A percentile compares a stretch with the other conserved stretches of the same genome.
phyloP scores from a whole-genome alignment of 192 early-diverging fungal genomes.

The Linnemannia hyalina region DNA sequence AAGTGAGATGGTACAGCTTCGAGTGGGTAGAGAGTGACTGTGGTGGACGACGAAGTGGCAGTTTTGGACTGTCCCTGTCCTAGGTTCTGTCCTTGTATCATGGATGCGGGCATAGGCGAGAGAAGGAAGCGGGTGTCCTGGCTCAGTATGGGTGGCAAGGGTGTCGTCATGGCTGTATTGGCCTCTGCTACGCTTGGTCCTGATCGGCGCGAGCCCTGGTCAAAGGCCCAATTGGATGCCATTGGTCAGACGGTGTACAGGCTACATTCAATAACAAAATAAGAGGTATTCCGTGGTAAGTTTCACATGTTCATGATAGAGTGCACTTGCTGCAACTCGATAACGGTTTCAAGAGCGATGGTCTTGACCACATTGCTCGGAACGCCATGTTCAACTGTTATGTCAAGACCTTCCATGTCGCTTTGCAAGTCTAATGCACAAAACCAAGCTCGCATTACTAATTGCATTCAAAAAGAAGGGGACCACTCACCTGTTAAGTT shows the following conservation, averaged over 20 bases:
- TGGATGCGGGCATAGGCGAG: slow-evolving; percentile 41
- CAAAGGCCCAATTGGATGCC: slow-evolving; percentile 19
- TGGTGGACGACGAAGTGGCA: background rate
- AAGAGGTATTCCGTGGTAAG: background rate
- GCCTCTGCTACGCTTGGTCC: slow-evolving; percentile 2
- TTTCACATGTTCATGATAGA: background rate
- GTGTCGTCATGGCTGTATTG: background rate
- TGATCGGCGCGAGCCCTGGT: slow-evolving; percentile 9
- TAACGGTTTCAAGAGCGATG: background rate
- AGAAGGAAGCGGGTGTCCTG: slow-evolving; percentile 25
- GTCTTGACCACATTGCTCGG: background rate
- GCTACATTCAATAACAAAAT: background rate
- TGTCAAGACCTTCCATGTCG: background rate
- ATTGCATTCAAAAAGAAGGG: background rate
- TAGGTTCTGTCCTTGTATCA: slow-evolving; percentile 15
- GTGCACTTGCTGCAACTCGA: background rate
- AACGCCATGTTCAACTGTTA: background rate
- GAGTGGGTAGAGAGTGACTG: slow-evolving; percentile 39
- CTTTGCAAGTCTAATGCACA: background rate
- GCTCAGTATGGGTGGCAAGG: background rate
- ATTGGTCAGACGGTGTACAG: background rate
- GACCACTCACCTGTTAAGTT: background rate
- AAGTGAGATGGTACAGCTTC: slow-evolving; percentile 49
- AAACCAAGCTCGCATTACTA: background rate
- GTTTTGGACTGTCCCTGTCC: background rate